Percentiles rank a stretch among this genome's conserved stretches.
These are phyloP conservation scores for Entomortierella lignicola DNA, from an alignment of 192 early-diverging fungal genomes.

Conservation along the genomic window DNA sequence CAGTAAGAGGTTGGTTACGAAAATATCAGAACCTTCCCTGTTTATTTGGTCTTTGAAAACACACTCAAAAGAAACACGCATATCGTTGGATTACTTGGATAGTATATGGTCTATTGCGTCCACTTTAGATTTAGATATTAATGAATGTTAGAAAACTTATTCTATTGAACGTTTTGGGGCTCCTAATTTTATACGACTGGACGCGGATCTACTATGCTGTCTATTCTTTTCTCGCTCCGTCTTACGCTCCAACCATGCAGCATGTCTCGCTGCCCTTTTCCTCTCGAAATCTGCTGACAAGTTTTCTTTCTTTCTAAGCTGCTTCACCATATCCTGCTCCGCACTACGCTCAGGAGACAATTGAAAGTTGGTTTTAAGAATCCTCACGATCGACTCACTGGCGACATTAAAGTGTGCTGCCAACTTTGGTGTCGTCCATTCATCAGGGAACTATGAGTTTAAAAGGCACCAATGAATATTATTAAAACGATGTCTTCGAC, in stretches of 20 bases:
- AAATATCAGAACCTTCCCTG: no score
- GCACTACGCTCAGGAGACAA: conserved; percentile 12
- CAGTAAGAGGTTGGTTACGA: no score
- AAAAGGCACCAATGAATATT: no score
- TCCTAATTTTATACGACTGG: conserved; percentile 12
- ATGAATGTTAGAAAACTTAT: no score
- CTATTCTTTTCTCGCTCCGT: not conserved
- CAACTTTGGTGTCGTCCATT: conserved; percentile 44
- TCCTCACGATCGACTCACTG: conserved; percentile 25
- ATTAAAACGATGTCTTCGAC: no score
- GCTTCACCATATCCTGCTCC: conserved; percentile 28
- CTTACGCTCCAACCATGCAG: conserved; percentile 2
- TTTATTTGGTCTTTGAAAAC: no score
- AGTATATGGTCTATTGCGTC: no score
- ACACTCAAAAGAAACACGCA: no score
- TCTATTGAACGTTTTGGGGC: conserved; percentile 11
- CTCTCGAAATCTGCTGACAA: not conserved
- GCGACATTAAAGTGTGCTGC: conserved; percentile 39
- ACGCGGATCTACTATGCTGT: not conserved
- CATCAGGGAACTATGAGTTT: conserved; percentile 49
- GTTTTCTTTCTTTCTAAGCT: conserved; percentile 15
- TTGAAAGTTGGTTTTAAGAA: conserved; percentile 23
- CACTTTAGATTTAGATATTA: no score
- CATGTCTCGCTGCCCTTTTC: conserved; percentile 7
- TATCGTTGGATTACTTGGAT: no score